phyloP scores from a whole-genome alignment of 495 filamentous ascomycete genomes.

The Chlorociboria aeruginascens region DNA sequence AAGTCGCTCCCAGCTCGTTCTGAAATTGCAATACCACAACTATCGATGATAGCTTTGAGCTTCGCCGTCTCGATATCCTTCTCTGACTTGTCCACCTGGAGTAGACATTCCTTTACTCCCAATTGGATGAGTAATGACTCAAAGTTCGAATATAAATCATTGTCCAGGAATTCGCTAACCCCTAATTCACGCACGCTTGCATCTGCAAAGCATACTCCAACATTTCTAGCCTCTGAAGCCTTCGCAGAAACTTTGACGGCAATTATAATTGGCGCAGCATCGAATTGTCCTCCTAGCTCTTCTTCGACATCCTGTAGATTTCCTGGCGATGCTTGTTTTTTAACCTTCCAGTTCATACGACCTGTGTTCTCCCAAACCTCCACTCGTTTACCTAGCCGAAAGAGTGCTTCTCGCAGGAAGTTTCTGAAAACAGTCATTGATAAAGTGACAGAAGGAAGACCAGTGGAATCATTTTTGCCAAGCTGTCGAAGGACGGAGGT shows the following conservation, averaged over 20 bases:
- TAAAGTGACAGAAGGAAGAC: conserved; percentile 86
- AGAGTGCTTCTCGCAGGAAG: conserved; percentile 88
- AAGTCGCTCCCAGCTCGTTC: conserved; percentile 70
- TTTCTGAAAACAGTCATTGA: conserved; percentile 88
- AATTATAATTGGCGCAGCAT: conserved; percentile 84
- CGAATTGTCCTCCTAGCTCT: conserved; percentile 78
- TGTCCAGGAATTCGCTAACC: conserved; percentile 95
- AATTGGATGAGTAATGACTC: conserved; percentile 93
- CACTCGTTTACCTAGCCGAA: conserved; percentile 76
- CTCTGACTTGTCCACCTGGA: conserved; percentile 55
- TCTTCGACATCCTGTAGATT: conserved; percentile 97
- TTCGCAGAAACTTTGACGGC: conserved; percentile 86
- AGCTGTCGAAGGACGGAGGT: conserved; percentile 88
- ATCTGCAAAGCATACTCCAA: conserved; percentile 97
- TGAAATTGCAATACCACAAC: conserved; percentile 77
- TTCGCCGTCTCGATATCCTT: conserved; percentile 83
- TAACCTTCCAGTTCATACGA: conserved; percentile 80
- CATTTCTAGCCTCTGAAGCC: conserved; percentile 70
- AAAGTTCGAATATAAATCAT: conserved; percentile 96
- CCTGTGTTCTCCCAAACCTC: conserved; percentile 78
- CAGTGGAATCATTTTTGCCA: conserved; percentile 67
- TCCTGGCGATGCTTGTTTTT: conserved; percentile 85
- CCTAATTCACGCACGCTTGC: conserved; percentile 92
- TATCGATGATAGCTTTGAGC: conserved; percentile 77
- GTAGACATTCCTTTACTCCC: conserved; percentile 84